Percentiles rank a stretch among this genome's conserved stretches.
These are phyloP conservation scores for Phaffomyces opuntiae DNA, from an alignment of 805 yeast species.

Conservation along the genomic window DNA sequence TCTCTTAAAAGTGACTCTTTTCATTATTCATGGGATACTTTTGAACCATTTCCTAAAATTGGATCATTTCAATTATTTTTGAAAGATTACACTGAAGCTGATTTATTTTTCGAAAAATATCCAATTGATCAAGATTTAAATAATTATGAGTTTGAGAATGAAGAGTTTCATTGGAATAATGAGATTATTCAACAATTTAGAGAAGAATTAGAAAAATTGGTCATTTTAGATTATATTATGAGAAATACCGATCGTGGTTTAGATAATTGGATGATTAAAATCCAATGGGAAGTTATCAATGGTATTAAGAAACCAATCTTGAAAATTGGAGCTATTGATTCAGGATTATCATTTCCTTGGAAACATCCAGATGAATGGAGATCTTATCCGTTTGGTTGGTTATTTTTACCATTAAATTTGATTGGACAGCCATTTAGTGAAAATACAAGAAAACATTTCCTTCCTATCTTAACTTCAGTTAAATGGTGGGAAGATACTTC, in stretches of 20 bases:
- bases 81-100: constrained; percentile 52
- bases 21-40: constrained; percentile 45
- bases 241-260: constrained; percentile 69
- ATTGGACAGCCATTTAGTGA: constrained; percentile 63
- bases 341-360: constrained; percentile 74
- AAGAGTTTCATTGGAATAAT: constrained; percentile 47
- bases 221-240: constrained; percentile 64
- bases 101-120: constrained; percentile 44
- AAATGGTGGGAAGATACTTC: constrained; percentile 68
- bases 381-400: constrained; percentile 75
- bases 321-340: constrained; percentile 66
- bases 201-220: constrained; percentile 59
- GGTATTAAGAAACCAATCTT: constrained; percentile 31
- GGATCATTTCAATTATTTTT: constrained; percentile 67
- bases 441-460: constrained; percentile 46
- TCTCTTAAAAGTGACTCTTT: constrained; percentile 20
- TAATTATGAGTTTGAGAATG: constrained; percentile 3
- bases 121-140: constrained; percentile 28
- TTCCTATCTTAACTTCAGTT: constrained; percentile 51
- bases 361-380: constrained; percentile 80
- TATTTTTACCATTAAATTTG: constrained; percentile 53
- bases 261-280: constrained; percentile 72
- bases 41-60: constrained; percentile 34
- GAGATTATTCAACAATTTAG: constrained; percentile 43
- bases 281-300: constrained; percentile 34